phyloP scores from a whole-genome alignment of 2,329 filamentous ascomycete genomes.

The Sporothrix phasma region DNA sequence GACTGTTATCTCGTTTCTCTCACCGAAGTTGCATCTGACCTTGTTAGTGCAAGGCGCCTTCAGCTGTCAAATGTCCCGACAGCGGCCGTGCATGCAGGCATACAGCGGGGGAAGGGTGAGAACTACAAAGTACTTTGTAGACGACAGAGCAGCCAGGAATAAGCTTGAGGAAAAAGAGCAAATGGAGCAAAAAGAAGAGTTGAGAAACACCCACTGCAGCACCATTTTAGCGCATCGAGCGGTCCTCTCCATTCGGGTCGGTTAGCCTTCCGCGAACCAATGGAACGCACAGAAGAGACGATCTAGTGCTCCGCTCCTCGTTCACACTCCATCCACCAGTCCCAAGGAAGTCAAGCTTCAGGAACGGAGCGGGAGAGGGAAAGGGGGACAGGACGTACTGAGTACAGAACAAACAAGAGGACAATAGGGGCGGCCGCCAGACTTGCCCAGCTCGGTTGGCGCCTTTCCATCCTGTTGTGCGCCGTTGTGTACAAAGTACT shows the following conservation, averaged over 20 bases:
- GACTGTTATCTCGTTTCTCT: not conserved
- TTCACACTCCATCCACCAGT: not conserved
- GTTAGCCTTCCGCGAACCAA: slow-evolving; percentile 31
- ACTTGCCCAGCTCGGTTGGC: not conserved
- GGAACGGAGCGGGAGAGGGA: slow-evolving; percentile 9
- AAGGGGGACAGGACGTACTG: not conserved
- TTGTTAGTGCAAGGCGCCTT: not conserved
- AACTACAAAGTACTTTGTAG: not conserved
- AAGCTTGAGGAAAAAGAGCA: not conserved
- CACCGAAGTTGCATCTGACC: slow-evolving; percentile 4
- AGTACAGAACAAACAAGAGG: not conserved
- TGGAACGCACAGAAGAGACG: slow-evolving; percentile 21
- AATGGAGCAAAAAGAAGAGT: not conserved
- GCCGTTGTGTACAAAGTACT: not conserved
- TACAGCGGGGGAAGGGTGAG: not conserved
- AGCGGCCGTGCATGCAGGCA: not conserved
- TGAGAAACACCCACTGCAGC: slow-evolving; percentile 10
- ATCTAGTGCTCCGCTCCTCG: slow-evolving; percentile 25
- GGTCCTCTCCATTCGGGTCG: slow-evolving; percentile 21
- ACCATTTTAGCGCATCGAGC: slow-evolving; percentile 16
- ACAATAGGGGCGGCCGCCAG: not conserved
- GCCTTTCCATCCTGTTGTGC: not conserved
- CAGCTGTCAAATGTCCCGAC: not conserved
- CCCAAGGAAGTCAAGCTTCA: slow-evolving; percentile 11
- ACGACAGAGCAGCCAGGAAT: not conserved